Base-by-base conservation (phyloP, 176 grass and related monocot genomes). In the Stipa capillata region DNA sequence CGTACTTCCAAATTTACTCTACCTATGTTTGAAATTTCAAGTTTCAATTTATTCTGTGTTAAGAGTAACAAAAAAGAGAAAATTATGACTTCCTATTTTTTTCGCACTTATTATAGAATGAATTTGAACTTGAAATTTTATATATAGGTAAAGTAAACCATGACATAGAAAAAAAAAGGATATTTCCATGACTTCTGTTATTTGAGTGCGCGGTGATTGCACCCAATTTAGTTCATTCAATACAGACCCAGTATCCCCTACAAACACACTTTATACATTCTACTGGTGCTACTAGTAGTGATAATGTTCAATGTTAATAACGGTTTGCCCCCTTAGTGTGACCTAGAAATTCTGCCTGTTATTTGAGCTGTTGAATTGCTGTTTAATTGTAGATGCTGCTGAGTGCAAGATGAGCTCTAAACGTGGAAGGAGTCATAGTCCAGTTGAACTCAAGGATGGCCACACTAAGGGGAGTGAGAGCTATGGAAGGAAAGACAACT, bases 361-460 rank as follows among this genome's bases (percentile, higher is more conserved):
- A 48, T 62, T 43, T 36, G 13, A 76, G 37, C 16, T 63, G 14
- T 74, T 58, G n/a, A 68, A 29, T 67, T 60, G 28, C 33, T 79
- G 41, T 83, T 57, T 36, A 16, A 43, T 57, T 90, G 60, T 62
- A 81, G 85, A 43, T 76, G 20, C 42, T 76, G 41, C 36, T 69
- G 35, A 23, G n/a, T 69, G 52, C 62, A 80, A 59, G 27, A 84
- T 80, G 87, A 31, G 62, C 85, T 79, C 71, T 61, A 94, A 83
- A 60, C 83, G 29, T 59, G 61, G 74, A 41, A 84, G 85, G 41
- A 91, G 88, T 52, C 79, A 21, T 65, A 94, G 91, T 83, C 88
- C 88, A 61, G 61, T 81, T 72, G 79, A 80, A 72, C 39, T 57
- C 49, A 91, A 68, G 85, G 83, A 88, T 64, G 75, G 32, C 52